These are phyloP conservation scores for Quercus suber DNA, from an alignment of 306 rosid species.

Conservation along the genomic window DNA sequence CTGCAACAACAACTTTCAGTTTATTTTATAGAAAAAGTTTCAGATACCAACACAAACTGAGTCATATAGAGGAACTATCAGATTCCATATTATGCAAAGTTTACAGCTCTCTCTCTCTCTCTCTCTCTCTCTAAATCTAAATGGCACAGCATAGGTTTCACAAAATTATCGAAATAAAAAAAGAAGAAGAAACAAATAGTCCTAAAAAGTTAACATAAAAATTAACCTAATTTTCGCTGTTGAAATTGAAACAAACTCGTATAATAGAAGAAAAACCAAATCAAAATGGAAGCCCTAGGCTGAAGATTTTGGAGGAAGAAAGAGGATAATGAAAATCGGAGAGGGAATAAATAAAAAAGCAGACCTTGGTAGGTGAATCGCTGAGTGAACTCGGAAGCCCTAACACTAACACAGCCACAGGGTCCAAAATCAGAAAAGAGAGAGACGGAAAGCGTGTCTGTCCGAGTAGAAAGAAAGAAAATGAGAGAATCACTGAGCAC, in stretches of 20 bases:
- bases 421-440: too few relatives aligned
- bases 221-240: neutral
- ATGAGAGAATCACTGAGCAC: too few relatives aligned
- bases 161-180: neutral
- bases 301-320: neutral
- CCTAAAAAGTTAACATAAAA: neutral
- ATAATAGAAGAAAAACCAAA: neutral
- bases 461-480: too few relatives aligned
- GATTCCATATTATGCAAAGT: neutral
- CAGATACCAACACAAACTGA: neutral
- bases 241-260: neutral
- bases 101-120: neutral
- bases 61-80: neutral
- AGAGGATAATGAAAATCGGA: neutral
- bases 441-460: neutral
- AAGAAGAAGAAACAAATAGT: neutral
- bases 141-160: neutral
- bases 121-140: too few relatives aligned
- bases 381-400: slow-evolving; percentile 24
- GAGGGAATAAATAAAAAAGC: neutral
- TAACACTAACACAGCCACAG: neutral
- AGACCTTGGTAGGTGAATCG: slow-evolving; percentile 10
- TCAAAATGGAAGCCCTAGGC: neutral
- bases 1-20: too few relatives aligned
- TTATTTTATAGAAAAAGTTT: too few relatives aligned